Base-by-base conservation (phyloP, 768 basidiomycete species). In the Leccinum olivaceopallidum region DNA sequence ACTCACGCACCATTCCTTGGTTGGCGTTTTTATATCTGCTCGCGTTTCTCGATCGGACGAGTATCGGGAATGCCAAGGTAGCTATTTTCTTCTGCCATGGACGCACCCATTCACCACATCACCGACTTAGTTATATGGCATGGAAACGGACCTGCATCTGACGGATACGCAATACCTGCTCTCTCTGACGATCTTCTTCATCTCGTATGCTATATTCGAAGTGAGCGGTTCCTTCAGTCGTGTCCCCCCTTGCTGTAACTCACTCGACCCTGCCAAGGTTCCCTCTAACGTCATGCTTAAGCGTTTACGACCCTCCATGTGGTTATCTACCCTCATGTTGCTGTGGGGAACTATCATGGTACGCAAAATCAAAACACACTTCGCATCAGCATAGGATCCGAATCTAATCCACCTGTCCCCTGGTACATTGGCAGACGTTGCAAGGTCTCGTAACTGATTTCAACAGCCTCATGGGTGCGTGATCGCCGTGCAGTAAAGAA, bases 271-370 rank as follows among this genome's bases (percentile, higher is more conserved):
- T n/a, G 6, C 6, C 13, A 20, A 81, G 80, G 83, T 90, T 30
- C 90, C 90, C 3, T 88, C 86, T 14, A 90, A 90, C 61, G 74
- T 89, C 3, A 85, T 89, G 69, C 74, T 90, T 55, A 90, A 90
- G 69, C 83, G 88, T 36, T 78, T 90, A 34, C 80, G 89, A 1
- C 91, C 90, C 0, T 90, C 89, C 4, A 71, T 93, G 37, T 92
- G 90, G 90, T 76, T 93, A 6, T 89, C 88, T 6, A 60, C 80
- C 28, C 77, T 92, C 56, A 92, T 93, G 90, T 63, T 89, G 3
- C 65, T 83, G 18, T 90, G 89, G 88, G 89, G 89, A 3, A 64
- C 90, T 32, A 85, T 85, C 78, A 90, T 90, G 89, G 88, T 88
- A 57, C 55, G 54, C 50, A 5, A 18, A 6, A 51, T 24, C 26